Evolutionary conservation across 139 green algal genomes (phyloP).

Genomic region (Chlamydomonas eustigma): DNA sequence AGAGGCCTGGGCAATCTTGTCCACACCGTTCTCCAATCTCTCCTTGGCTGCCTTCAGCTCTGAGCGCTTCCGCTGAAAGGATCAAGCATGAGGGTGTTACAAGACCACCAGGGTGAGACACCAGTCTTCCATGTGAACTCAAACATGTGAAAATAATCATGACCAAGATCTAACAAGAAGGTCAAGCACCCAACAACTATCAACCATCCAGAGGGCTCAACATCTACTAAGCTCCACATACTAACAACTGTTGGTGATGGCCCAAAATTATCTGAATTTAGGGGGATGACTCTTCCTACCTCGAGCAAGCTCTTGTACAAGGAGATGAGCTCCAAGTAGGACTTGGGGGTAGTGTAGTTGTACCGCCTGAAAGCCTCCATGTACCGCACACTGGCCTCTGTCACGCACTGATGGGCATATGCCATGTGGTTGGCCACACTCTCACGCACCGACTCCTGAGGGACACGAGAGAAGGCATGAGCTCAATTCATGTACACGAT

Average conservation of each 20-base stretch:
- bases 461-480: background rate
- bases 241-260: no score
- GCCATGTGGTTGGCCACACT: constrained; percentile 85
- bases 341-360: constrained; percentile 91
- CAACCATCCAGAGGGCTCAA: no score
- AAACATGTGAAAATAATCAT: no score
- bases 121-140: no score
- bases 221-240: no score
- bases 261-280: no score
- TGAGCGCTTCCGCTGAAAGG: constrained; percentile 21
- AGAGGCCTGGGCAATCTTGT: constrained; percentile 78
- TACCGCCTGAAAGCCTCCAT: constrained; percentile 59
- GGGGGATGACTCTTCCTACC: no score
- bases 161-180: no score
- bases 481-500: no score
- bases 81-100: no score
- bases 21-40: constrained; percentile 76
- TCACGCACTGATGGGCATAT: constrained; percentile 66
- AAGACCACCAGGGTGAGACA: no score
- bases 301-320: constrained; percentile 78
- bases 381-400: constrained; percentile 44
- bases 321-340: constrained; percentile 85
- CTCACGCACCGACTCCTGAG: constrained; percentile 47
- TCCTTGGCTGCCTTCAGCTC: constrained; percentile 64
- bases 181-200: no score